Conservation (phyloP, 2,329 filamentous ascomycete genomes). For the Teratosphaeria viscida region DNA sequence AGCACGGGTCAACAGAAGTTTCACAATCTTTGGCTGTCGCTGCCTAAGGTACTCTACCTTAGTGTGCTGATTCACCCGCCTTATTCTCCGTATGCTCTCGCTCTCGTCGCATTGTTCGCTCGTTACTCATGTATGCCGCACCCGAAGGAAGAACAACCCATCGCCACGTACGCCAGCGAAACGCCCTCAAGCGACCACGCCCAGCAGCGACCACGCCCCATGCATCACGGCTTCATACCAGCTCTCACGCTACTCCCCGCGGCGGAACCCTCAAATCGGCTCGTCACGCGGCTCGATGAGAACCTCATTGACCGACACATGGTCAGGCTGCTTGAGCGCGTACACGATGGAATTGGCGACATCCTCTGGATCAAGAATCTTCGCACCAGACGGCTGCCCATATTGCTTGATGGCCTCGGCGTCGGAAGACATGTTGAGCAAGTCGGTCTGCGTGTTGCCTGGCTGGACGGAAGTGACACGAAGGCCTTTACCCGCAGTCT, state of each 20-base stretch:
- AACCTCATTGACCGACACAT: conserved; percentile 72
- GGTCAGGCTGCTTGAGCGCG: conserved; percentile 60
- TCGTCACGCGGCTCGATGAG: conserved; percentile 69
- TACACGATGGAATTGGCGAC: conserved; percentile 64
- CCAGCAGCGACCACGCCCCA: background rate
- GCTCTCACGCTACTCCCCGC: background rate
- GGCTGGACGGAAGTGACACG: conserved; percentile 67
- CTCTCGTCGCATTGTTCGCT: background rate
- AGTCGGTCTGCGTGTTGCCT: conserved; percentile 63
- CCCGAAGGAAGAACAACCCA: background rate
- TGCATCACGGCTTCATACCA: background rate
- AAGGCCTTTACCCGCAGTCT: conserved; percentile 64
- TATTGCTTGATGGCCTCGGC: conserved; percentile 68
- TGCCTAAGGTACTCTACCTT: background rate
- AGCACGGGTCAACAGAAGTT: background rate
- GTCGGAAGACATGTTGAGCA: conserved; percentile 66
- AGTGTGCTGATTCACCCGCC: background rate
- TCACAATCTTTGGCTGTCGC: background rate
- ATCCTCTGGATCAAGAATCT: conserved; percentile 63
- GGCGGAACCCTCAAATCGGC: conserved; percentile 44
- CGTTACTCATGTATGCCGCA: background rate
- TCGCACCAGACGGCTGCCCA: conserved; percentile 62
- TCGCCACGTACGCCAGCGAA: background rate
- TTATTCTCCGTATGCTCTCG: background rate
- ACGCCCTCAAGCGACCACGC: background rate